phyloP scores from a whole-genome alignment of 345 rosid species.

The Populus nigra region DNA sequence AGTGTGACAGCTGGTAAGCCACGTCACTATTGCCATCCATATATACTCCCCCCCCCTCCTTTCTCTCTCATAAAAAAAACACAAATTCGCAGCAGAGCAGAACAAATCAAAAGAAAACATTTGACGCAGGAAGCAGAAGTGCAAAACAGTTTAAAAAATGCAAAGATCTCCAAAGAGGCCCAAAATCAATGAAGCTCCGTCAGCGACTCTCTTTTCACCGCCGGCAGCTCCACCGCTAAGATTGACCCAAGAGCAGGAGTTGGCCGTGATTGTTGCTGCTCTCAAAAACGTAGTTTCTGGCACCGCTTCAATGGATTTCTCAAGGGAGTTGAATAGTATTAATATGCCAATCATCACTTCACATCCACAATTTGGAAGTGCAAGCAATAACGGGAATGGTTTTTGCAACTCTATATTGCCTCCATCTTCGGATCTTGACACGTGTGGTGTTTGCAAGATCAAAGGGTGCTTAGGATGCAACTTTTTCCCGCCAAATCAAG shows the following conservation, averaged over 20 bases:
- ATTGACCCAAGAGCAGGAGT: slow-evolving; percentile 57
- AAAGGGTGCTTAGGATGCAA: slow-evolving; percentile 75
- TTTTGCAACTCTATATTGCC: neutral
- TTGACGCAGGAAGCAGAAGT: neutral
- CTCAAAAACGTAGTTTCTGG: slow-evolving; percentile 38
- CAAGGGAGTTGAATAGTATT: neutral
- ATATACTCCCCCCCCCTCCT: slow-evolving; percentile 10
- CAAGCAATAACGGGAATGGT: neutral
- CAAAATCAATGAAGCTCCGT: slow-evolving; percentile 18
- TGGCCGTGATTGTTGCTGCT: slow-evolving; percentile 60
- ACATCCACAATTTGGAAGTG: neutral
- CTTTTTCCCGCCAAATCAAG: slow-evolving; percentile 61
- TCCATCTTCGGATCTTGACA: slow-evolving; percentile 41
- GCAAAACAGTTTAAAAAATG: slow-evolving; percentile 21
- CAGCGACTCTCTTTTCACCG: neutral
- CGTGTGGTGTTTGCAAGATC: slow-evolving; percentile 60
- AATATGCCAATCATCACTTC: slow-evolving; percentile 4
- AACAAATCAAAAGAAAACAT: neutral
- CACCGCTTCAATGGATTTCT: neutral
- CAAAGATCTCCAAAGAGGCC: slow-evolving; percentile 33
- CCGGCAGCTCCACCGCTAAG: slow-evolving; percentile 19
- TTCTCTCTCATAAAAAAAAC: neutral
- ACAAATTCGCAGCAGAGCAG: neutral
- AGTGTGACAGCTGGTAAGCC: neutral
- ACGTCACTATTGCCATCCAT: neutral